Evolutionary conservation across 768 basidiomycete genomes (phyloP), one percentile per base, ranked within the genome.

Genomic region (Dendrothele bispora): DNA sequence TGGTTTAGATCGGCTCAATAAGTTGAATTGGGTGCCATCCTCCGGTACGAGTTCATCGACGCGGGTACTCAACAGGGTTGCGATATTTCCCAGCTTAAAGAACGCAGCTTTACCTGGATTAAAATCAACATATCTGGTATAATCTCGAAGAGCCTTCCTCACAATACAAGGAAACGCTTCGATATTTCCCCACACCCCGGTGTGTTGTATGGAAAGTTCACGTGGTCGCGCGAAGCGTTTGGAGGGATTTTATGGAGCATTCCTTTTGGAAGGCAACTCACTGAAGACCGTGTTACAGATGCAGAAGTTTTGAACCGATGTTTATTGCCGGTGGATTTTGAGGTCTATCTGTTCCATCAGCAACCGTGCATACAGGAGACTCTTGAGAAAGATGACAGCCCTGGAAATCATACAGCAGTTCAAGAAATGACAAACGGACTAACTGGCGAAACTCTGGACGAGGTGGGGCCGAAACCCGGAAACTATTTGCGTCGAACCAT

Each of bases 111-210:
- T 49, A 8, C 39, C 18, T 53, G 89, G 88, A 70, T 91, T 20
- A 80, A 88, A 54, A 88, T 0, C 52, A 69, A 15, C 75, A 71
- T 44, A 83, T 84, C 0, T 82, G 79, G 72, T 89, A 88, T 59
- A 74, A 79, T 27, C 64, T 90, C 22, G 62, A 67, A 15, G 55
- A 43, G 6, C 81, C 87, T 0, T 71, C 78, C 2, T 55, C 58
- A 17, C 54, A 48, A 18, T 90, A 89, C 46, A 39, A 52, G 17
- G 58, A 58, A 3, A 66, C 60, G 15, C 82, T 75, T 42, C 57
- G 62, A 20, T 56, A 73, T 3, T 88, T 86, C 60, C 78, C 76
- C 53, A 63, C 63, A 1, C 72, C 78, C 0, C 74, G 79, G 21
- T 69, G 71, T 0, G 66, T 83, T 37, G 69, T 82, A 3, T 81